Evolutionary conservation across 495 filamentous ascomycete species (phyloP).

Genomic region (Rhizodiscina lignyota): DNA sequence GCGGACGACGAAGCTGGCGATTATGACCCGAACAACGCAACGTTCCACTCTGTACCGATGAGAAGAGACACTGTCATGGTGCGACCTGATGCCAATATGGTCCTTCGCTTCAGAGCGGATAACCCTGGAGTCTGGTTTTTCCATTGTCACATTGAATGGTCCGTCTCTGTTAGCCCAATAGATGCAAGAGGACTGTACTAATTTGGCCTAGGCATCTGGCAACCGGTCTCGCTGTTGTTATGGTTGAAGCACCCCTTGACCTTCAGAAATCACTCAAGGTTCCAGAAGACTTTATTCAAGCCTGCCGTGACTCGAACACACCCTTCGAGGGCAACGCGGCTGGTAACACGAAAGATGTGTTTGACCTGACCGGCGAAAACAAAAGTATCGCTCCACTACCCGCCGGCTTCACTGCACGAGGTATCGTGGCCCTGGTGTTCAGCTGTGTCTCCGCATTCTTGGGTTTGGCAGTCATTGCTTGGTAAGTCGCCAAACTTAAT

Average conservation of each 20-base stretch:
- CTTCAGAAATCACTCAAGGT: constrained; percentile 45
- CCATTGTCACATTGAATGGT: constrained; percentile 38
- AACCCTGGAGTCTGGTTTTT: constrained; percentile 70
- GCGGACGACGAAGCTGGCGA: constrained; percentile 30
- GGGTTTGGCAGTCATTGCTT: constrained; percentile 50
- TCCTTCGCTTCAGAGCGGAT: constrained; percentile 29
- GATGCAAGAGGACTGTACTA: too few species aligned
- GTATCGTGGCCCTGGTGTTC: constrained; percentile 59
- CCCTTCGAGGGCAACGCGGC: constrained; percentile 57
- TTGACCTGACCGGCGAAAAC: constrained; percentile 50
- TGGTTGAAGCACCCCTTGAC: constrained; percentile 52
- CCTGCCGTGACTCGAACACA: constrained; percentile 34
- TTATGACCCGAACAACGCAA: constrained; percentile 25
- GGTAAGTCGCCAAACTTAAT: constrained; percentile 60
- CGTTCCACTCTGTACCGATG: constrained; percentile 34
- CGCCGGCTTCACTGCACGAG: constrained; percentile 52
- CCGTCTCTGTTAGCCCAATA: constrained; percentile 1
- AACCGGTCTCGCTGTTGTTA: constrained; percentile 50
- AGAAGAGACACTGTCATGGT: constrained; percentile 41
- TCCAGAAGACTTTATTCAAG: constrained; percentile 43
- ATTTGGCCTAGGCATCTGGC: constrained; percentile 43
- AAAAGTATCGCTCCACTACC: constrained; percentile 38
- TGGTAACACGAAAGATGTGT: constrained; percentile 42
- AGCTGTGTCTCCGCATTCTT: constrained; percentile 52
- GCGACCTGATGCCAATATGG: constrained; percentile 27